phyloP scores from a whole-genome alignment of 2,329 filamentous ascomycete species.

The Diaporthe amygdali region DNA sequence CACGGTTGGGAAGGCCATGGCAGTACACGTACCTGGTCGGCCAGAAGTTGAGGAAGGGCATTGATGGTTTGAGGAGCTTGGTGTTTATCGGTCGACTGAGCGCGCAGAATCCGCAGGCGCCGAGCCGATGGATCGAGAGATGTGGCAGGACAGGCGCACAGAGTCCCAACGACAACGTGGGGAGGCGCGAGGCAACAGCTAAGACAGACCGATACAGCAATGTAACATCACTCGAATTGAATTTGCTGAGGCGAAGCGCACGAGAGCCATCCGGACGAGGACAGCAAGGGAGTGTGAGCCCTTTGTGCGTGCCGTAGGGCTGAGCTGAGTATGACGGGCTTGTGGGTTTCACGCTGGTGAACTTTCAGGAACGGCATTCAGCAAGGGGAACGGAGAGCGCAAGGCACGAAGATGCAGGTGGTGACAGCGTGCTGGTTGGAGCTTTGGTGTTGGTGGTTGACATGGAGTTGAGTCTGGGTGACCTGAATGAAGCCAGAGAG shows the following conservation, averaged over 20 bases:
- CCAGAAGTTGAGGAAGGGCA: not conserved
- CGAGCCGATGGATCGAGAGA: not conserved
- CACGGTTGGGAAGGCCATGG: constrained; percentile 1
- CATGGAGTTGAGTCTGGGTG: not conserved
- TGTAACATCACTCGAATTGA: constrained; percentile 21
- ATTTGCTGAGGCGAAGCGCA: not conserved
- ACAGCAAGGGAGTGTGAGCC: not conserved
- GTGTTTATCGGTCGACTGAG: constrained; percentile 10
- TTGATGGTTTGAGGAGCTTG: constrained; percentile 3
- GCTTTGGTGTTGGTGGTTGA: not conserved
- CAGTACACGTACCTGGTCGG: constrained; percentile 22
- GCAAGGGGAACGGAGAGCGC: too few species aligned
- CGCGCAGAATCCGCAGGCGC: not conserved
- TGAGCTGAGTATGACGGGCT: not conserved
- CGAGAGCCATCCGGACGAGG: not conserved
- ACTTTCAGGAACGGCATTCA: too few species aligned
- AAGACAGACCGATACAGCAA: constrained; percentile 25
- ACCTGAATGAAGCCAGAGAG: too few species aligned
- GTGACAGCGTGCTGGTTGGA: not conserved
- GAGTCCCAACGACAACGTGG: not conserved
- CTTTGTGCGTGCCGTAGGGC: not conserved
- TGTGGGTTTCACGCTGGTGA: too few species aligned
- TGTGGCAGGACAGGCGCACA: not conserved
- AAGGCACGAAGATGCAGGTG: not conserved
- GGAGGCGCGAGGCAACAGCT: constrained; percentile 20